Conservation (phyloP, 352 stramenopile species). For the Pythium dissotocum region DNA sequence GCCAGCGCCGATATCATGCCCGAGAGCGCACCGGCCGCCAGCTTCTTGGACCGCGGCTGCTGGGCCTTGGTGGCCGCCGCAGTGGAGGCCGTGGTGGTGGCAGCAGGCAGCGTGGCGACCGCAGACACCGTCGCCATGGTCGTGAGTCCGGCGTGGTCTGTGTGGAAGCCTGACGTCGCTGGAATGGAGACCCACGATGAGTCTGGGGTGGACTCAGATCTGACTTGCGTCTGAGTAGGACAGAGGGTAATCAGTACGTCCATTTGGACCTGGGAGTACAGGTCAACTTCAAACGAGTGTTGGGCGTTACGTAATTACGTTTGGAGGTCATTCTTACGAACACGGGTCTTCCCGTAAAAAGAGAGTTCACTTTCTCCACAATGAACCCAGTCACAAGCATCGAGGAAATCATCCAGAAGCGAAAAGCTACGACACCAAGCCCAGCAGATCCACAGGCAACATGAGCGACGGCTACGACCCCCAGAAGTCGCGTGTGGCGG, state of each 20-base stretch:
- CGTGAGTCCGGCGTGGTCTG: not conserved
- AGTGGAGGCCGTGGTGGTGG: slow-evolving; percentile 19
- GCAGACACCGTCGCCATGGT: slow-evolving; percentile 3
- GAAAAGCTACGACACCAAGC: slow-evolving; percentile 1
- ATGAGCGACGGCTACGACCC: slow-evolving; percentile 90
- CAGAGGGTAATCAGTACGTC: slow-evolving; percentile 1
- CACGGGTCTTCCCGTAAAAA: slow-evolving; percentile 2
- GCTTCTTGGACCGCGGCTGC: slow-evolving; percentile 66
- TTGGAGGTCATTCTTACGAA: not conserved
- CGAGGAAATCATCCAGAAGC: not conserved
- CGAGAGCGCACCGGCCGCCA: slow-evolving; percentile 65
- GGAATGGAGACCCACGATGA: slow-evolving; percentile 4
- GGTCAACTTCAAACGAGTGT: slow-evolving; percentile 1
- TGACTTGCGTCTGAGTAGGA: not conserved
- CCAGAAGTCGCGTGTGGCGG: slow-evolving; percentile 89
- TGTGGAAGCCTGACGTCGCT: slow-evolving; percentile 23
- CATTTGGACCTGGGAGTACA: slow-evolving; percentile 2
- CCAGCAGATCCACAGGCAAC: slow-evolving; percentile 10
- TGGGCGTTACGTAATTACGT: slow-evolving; percentile 10
- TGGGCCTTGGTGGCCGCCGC: not conserved
- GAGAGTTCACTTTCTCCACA: not conserved
- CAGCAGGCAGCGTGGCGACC: slow-evolving; percentile 6
- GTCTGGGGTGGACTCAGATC: slow-evolving; percentile 6
- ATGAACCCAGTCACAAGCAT: not conserved
- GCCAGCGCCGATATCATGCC: slow-evolving; percentile 80